Evolutionary conservation across 176 grass and related monocot genomes (phyloP).

Genomic region (Rhynchospora pubera): DNA sequence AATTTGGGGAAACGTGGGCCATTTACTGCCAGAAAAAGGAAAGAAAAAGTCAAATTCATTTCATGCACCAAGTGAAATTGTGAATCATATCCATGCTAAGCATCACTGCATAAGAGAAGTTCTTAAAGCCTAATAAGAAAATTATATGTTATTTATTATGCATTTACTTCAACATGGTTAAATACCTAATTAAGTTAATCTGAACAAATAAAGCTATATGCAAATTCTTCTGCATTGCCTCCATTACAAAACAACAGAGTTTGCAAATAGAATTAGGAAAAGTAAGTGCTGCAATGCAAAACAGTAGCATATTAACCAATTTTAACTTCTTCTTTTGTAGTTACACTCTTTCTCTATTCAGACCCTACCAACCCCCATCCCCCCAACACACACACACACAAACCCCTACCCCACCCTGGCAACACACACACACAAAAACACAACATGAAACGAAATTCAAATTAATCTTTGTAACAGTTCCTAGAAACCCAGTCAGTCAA

Average conservation of each 20-base stretch:
- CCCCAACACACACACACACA: no score
- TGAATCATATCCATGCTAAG: not conserved
- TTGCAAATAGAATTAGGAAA: not conserved
- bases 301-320: not conserved
- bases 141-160: not conserved
- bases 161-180: not conserved
- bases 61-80: not conserved
- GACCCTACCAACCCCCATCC: not conserved
- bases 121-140: not conserved
- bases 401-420: no score
- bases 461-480: no score
- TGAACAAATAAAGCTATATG: slow-evolving; percentile 3
- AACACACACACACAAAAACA: not conserved
- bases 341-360: not conserved
- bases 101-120: not conserved
- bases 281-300: not conserved
- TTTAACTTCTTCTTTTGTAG: not conserved
- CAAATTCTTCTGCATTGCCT: not conserved
- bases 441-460: no score
- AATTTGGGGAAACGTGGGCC: slow-evolving; percentile 96
- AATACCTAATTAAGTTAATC: slow-evolving; percentile 14
- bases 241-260: not conserved
- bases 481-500: no score
- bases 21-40: slow-evolving; percentile 45
- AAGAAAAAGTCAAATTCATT: slow-evolving; percentile 1